Base-by-base conservation (phyloP, 208 protist species). In the Leishmania arabica region DNA sequence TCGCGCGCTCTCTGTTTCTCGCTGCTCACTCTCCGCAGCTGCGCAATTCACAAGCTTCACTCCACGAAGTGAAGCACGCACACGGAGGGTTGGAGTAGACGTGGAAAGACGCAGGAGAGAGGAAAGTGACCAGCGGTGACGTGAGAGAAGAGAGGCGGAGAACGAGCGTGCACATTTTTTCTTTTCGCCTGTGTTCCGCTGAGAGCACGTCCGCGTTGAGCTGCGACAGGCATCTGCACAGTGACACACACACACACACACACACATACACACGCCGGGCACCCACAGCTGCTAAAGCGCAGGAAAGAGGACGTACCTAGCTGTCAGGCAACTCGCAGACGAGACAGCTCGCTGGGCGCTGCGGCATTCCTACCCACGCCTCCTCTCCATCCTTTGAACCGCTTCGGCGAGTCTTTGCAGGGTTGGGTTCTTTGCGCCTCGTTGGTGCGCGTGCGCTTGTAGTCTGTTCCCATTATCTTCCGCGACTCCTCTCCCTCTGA, bases 211-310 rank as follows among this genome's bases (percentile, higher is more conserved):
- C 68, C 17, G 45, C 42, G 21, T 53, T 47, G 51, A 5, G 62
- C 51, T 19, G 3, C n/a, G n/a, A 64, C 27, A 77, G 3, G 13
- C 24, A 9, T 15, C 45, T 27, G 34, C 47, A 64, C 49, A 77
- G 8, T n/a, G 45, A 77, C 72, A 9, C 54, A 77, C 54, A 45
- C 42, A 7, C 70, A 40, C n/a, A 66, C 54, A 66, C 5, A 76
- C 72, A 75, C n/a, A 75, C 31, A 62, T 31, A 60, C 72, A 60
- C 72, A 77, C 72, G 37, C n/a, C 17, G 9, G 19, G 31, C 21
- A 40, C 4, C 9, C 40, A 3, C 53, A 45, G 21, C 51, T 71
- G 3, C 40, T 51, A 49, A 45, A 31, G 34, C 66, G 6, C 69
- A 31, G n/a, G n/a, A 3, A 27, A 37, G 42, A 7, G 47, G 45